Conservation (phyloP, 176 grass and related monocot genomes). For the Carex scoparia region DNA sequence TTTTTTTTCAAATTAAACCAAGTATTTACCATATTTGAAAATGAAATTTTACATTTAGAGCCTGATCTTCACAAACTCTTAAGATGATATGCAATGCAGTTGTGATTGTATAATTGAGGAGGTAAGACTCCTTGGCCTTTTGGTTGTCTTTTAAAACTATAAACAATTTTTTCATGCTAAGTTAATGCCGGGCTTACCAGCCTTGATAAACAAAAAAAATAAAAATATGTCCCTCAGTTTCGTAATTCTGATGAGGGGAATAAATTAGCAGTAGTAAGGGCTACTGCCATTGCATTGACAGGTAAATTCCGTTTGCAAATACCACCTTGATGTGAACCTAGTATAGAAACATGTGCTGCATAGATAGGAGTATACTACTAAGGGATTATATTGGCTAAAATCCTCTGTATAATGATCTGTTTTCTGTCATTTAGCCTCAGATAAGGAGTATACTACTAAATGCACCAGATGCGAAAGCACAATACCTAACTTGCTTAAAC, state of each 20-base stretch:
- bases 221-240: background rate
- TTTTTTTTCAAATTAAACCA: background rate
- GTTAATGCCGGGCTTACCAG: background rate
- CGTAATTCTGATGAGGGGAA: background rate
- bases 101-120: background rate
- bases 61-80: background rate
- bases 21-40: background rate
- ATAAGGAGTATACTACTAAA: slow-evolving; percentile 34
- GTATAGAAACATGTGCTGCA: background rate
- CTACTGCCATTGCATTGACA: background rate
- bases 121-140: background rate
- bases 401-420: background rate
- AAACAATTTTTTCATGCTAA: background rate
- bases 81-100: background rate
- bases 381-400: background rate
- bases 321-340: background rate
- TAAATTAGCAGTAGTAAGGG: background rate
- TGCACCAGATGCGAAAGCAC: slow-evolving; percentile 17
- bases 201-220: background rate
- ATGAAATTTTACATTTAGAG: background rate
- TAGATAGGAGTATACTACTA: background rate
- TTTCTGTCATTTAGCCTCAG: slow-evolving; percentile 32
- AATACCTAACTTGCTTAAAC: slow-evolving; percentile 43
- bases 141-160: background rate
- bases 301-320: background rate